Percentiles rank a stretch among this genome's conserved stretches.
Evolutionary conservation across 169 alveolate genomes (phyloP).

Genomic region (Plasmodium gonderi): DNA sequence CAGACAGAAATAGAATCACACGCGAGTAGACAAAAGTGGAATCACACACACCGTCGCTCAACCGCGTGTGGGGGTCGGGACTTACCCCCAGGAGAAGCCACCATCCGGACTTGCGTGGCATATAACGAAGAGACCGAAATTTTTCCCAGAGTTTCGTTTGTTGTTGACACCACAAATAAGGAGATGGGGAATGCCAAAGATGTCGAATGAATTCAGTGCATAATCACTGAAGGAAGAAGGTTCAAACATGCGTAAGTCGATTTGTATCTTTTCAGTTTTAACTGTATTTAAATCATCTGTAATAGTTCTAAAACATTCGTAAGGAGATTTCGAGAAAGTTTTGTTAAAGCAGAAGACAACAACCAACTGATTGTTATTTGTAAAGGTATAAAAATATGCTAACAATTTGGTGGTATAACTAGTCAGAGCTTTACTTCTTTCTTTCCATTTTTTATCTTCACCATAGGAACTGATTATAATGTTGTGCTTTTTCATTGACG

Average conservation of each 20-base stretch:
- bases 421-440: not conserved
- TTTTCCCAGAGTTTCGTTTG: not conserved
- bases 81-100: constrained; percentile 42
- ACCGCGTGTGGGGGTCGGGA: not conserved
- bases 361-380: not conserved
- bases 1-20: too few relatives aligned
- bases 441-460: constrained; percentile 23
- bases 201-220: not conserved
- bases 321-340: not conserved
- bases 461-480: not conserved
- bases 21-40: too few relatives aligned
- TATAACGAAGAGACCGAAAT: not conserved
- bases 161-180: constrained; percentile 43
- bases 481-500: not conserved
- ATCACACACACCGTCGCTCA: too few relatives aligned
- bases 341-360: constrained; percentile 30
- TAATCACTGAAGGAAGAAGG: constrained; percentile 18
- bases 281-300: not conserved
- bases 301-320: constrained; percentile 5
- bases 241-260: not conserved
- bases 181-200: constrained; percentile 3
- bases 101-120: constrained; percentile 24
- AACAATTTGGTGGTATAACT: not conserved
- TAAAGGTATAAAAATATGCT: constrained; percentile 31
- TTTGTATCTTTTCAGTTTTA: not conserved